Percentiles rank a stretch among this genome's conserved stretches.
Evolutionary conservation across 371 early-diverging fungal genomes (phyloP).

Genomic region (Mortierella sp.): DNA sequence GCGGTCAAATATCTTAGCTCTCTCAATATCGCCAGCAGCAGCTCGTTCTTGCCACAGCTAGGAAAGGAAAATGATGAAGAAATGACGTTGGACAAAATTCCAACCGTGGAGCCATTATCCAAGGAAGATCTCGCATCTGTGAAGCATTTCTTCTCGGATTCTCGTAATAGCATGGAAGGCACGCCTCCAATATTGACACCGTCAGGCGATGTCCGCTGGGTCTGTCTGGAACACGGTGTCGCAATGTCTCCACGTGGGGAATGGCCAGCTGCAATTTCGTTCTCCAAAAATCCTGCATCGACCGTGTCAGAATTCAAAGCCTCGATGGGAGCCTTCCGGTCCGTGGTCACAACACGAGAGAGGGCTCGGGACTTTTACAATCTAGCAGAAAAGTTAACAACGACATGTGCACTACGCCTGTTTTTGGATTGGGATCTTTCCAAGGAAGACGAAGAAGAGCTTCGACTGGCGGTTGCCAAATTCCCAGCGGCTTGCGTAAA

Average conservation of each 20-base stretch:
- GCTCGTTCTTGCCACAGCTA: background rate
- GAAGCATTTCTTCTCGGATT: conserved; percentile 8
- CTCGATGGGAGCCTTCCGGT: conserved; percentile 29
- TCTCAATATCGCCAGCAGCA: background rate
- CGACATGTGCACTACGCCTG: conserved; percentile 17
- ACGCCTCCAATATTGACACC: conserved; percentile 19
- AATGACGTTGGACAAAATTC: background rate
- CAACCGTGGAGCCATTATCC: background rate
- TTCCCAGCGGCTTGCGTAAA: conserved; percentile 25
- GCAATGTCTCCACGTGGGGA: conserved; percentile 10
- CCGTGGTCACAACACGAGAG: conserved; percentile 22
- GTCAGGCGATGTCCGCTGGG: conserved; percentile 29
- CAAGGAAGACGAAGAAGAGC: conserved; percentile 22
- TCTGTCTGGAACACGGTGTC: conserved; percentile 26
- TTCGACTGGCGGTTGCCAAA: conserved; percentile 23
- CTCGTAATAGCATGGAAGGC: conserved; percentile 5
- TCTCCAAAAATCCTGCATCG: conserved; percentile 18
- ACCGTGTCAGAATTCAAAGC: conserved; percentile 12
- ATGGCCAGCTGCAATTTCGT: conserved; percentile 13
- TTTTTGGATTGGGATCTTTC: conserved; percentile 44
- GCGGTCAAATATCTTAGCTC: conserved; percentile 17
- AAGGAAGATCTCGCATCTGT: conserved; percentile 3
- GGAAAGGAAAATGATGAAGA: background rate
- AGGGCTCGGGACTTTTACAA: conserved; percentile 22
- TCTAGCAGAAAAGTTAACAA: conserved; percentile 31